Evolutionary conservation across 106 monocot genomes (phyloP).

Genomic region (Agapanthus africanus): DNA sequence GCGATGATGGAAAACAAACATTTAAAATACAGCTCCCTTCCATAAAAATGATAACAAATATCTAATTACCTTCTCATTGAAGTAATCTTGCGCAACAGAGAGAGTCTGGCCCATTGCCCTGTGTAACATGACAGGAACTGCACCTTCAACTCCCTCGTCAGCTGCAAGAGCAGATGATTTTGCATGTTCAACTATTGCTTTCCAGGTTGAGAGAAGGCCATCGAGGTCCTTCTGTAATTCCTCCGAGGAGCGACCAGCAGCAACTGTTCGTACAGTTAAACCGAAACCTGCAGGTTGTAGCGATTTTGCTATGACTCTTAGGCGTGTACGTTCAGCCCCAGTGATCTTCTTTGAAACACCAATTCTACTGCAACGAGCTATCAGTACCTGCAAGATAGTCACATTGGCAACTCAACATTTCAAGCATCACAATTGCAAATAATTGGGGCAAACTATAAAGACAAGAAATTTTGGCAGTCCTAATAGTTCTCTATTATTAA

Average conservation of each 20-base stretch:
- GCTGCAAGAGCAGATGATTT: slow-evolving; percentile 88
- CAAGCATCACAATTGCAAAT: not conserved
- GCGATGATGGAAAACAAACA: not conserved
- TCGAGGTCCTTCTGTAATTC: slow-evolving; percentile 91
- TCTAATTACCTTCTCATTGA: slow-evolving; percentile 75
- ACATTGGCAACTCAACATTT: too few species aligned
- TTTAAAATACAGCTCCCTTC: not conserved
- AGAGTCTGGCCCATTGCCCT: slow-evolving; percentile 91
- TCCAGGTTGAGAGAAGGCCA: slow-evolving; percentile 73
- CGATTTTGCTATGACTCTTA: slow-evolving; percentile 73
- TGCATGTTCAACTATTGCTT: slow-evolving; percentile 81
- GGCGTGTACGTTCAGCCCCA: slow-evolving; percentile 66
- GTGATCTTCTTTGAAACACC: slow-evolving; percentile 91
- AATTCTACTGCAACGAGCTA: slow-evolving; percentile 59
- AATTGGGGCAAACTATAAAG: not conserved
- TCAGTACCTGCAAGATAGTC: slow-evolving; percentile 50
- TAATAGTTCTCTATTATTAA: not conserved
- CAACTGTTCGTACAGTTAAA: slow-evolving; percentile 84
- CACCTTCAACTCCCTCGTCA: slow-evolving; percentile 87
- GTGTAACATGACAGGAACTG: slow-evolving; percentile 80
- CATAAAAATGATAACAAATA: slow-evolving; percentile 5
- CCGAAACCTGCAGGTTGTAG: slow-evolving; percentile 75
- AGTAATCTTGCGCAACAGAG: slow-evolving; percentile 91
- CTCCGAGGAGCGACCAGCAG: slow-evolving; percentile 78
- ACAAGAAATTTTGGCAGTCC: not conserved